These are phyloP conservation scores for Copromyces sp. DNA, from an alignment of 495 filamentous ascomycete genomes.

Conservation along the genomic window DNA sequence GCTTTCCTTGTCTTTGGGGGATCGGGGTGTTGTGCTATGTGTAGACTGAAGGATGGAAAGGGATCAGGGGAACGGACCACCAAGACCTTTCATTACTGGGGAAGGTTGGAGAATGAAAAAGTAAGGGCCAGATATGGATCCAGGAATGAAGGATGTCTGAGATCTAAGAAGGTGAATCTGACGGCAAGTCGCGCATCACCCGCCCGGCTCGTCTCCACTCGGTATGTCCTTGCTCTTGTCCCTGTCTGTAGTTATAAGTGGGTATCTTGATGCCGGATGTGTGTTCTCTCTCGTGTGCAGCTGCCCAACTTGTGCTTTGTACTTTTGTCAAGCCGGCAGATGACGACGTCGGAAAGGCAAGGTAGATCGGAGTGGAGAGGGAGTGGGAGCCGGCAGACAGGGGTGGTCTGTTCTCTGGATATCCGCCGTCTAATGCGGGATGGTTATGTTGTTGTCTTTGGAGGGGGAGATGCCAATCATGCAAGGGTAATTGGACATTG, in stretches of 20 bases:
- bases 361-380: not conserved
- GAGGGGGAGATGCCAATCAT: conserved; percentile 20
- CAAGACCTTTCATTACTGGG: conserved; percentile 18
- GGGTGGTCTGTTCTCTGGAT: conserved; percentile 4
- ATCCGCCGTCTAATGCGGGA: conserved; percentile 27
- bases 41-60: conserved; percentile 6
- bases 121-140: conserved; percentile 4
- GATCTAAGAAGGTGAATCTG: conserved; percentile 10
- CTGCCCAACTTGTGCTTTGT: conserved; percentile 3
- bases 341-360: conserved; percentile 6
- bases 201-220: conserved; percentile 4
- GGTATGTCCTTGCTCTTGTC: not conserved
- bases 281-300: not conserved
- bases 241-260: not conserved
- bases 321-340: conserved; percentile 7
- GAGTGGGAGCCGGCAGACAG: conserved; percentile 10
- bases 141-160: conserved; percentile 22
- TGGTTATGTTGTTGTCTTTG: conserved; percentile 19
- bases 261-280: not conserved
- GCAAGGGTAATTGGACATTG: conserved; percentile 22
- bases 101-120: conserved; percentile 14
- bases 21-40: conserved; percentile 4
- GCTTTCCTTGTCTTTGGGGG: conserved; percentile 3
- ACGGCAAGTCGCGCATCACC: conserved; percentile 6
- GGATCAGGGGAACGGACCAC: conserved; percentile 18